phyloP scores from a whole-genome alignment of 2,329 filamentous ascomycete species.

The Ophiostoma triangulosporum region DNA sequence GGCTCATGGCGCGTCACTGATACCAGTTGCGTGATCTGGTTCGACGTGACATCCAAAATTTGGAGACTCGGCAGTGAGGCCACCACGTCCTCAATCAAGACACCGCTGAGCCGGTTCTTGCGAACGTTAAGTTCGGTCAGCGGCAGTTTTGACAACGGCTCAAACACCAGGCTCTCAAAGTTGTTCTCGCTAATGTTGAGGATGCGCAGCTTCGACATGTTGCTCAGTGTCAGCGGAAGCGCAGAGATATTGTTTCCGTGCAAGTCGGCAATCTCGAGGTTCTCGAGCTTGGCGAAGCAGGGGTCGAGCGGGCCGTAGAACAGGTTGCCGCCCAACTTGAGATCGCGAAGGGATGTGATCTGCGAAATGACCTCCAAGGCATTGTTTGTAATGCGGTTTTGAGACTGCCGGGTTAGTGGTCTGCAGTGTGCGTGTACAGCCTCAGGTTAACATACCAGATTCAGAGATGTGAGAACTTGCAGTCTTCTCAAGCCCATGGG shows the following conservation, averaged over 20 bases:
- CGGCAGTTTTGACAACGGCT: slow-evolving; percentile 51
- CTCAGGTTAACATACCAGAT: slow-evolving; percentile 45
- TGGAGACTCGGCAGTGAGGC: slow-evolving; percentile 51
- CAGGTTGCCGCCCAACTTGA: slow-evolving; percentile 69
- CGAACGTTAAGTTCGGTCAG: slow-evolving; percentile 60
- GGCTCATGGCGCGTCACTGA: slow-evolving; percentile 23
- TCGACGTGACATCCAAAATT: slow-evolving; percentile 63
- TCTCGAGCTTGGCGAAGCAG: slow-evolving; percentile 47
- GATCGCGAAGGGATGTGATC: slow-evolving; percentile 57
- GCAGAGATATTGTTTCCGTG: slow-evolving; percentile 65
- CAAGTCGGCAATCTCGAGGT: slow-evolving; percentile 69
- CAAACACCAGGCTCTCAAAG: slow-evolving; percentile 57
- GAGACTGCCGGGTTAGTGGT: slow-evolving; percentile 39
- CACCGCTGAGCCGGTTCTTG: slow-evolving; percentile 65
- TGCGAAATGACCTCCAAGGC: slow-evolving; percentile 61
- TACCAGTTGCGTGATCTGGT: slow-evolving; percentile 49
- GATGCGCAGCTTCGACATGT: slow-evolving; percentile 54
- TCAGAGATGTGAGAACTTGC: slow-evolving; percentile 62
- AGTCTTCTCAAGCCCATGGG: slow-evolving; percentile 66
- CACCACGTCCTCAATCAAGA: slow-evolving; percentile 52
- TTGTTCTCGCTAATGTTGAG: slow-evolving; percentile 73
- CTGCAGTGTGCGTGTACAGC: neutral
- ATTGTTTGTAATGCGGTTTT: slow-evolving; percentile 64
- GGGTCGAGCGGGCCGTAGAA: slow-evolving; percentile 54
- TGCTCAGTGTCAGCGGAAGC: slow-evolving; percentile 54